Base-by-base conservation (phyloP, 2,329 filamentous ascomycete species). In the Pseudohalonectria lignicola region DNA sequence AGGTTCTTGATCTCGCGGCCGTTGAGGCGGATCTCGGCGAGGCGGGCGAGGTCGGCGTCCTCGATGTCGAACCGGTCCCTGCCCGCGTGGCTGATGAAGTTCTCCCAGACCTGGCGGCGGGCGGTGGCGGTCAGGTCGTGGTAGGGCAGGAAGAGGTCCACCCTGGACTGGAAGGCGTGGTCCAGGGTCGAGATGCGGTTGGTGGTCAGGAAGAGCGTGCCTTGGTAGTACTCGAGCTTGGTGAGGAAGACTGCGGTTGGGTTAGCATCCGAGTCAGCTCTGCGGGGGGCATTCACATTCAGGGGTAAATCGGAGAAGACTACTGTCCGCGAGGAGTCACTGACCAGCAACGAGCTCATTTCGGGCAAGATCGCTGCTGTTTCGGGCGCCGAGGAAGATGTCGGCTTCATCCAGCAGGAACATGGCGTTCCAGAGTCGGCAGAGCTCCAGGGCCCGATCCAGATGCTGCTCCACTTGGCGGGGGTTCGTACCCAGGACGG, bases 1-100 rank as follows among this genome's bases (percentile, higher is more conserved):
- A 61, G 44, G 34, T 68, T 71, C 54, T 70, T 69, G 41, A 71
- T 71, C 55, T 71, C 64, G 17, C 66, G 53, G 4, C 68, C 66
- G 35, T 71, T 71, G 31, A 71, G 53, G 4, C 61, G 51, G 36
- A 67, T 50, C 17, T 47, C 41, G 1, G 62, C 53, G 26, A 71
- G 51, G 36, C 56, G 48, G n/a, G 53, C 51, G 2, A 63, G 37
- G 12, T 56, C 50, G 0, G 48, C 50, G 0, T 56, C 51, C 0
- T 39, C 45, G 4, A 62, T 42, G 8, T 52, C 49, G 43, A 61
- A 57, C 5, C 48, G 53, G n/a, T 49, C 44, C 1, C 35, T 31
- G 1, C 56, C 57, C 2, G 53, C 48, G 6, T 47, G 45, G 12
- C 47, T 43, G 36, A 62, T 52, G 34, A 61, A 60, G 42, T 57